Evolutionary conservation across 441 rosid species (phyloP), one percentile per base, ranked within the genome.

Genomic region (Iberis amara): DNA sequence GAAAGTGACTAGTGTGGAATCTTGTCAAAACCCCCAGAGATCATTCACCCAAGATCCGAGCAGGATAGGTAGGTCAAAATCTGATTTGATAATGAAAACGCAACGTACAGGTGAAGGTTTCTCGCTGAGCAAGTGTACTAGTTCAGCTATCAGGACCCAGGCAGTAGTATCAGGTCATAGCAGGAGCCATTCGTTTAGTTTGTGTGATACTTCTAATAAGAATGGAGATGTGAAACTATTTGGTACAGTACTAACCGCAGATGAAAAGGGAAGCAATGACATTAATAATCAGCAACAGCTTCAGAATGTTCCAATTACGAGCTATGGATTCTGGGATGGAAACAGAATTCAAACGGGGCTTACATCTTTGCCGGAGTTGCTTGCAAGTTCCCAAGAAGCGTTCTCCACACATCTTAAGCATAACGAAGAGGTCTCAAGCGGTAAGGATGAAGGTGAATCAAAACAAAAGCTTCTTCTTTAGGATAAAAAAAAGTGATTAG

Each of bases 251-350:
- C 85, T 86, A 30, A 79, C 72, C 39, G 41, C 70, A 15, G 73
- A 69, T 18, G 89, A 73, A 31, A 68, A 36, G 48, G 79, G 61
- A 32, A 76, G 68, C 39, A 77, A 73, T 18, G 21, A 18, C 21
- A 18, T 18, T 3, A 18, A 18, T 38, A 75, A 72, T 57, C 68
- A 55, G 56, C 47, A 55, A 58, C 76, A 73, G 15, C 78, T 79
- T 13, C 89, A 89, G 65, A 87, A 82, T 71, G 77, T 73, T 50
- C 88, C 94, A 1, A 45, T 66, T 52, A 76, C 71, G 52, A 79
- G 82, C 70, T 80, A 83, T 15, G 86, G 94, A 5, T 82, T 72
- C 57, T 85, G 98, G 96, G 96, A 88, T 68, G 95, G 95, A 53
- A 83, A 57, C 62, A 76, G 78, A 66, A 78, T 85, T 26, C 95